Base-by-base conservation (phyloP, 805 yeast genomes). In the Naumovozyma baii region DNA sequence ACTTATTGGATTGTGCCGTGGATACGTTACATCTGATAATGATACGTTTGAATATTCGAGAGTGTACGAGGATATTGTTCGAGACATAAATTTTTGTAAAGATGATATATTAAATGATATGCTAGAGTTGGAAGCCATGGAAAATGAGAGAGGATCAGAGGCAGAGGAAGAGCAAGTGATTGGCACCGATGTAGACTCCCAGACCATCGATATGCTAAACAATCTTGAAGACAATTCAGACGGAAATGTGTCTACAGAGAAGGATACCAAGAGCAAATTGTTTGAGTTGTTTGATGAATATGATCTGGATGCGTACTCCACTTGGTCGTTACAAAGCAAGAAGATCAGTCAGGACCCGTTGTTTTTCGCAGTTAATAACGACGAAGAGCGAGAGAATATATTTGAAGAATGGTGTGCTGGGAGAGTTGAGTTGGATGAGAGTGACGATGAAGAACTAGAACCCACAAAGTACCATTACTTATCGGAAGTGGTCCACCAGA, bases 281-380 rank as follows among this genome's bases (percentile, higher is more conserved):
- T 39, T 51, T 4, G 42, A 51, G 5, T 46, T 76, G 30, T 55
- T 76, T 8, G 51, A 53, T 3, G 58, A 50, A 8, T 34, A 49
- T 17, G 19, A 53, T 0, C 42, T 71, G 9, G 66, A 74, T 46
- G 74, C 77, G 0, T 70, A 52, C 40, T 59, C 69, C 2, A 48
- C 69, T 0, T 77, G 80, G 80, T 68, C 67, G 4, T 43, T 54
- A 1, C 77, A 73, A 50, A 55, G 68, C 9, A 47, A 52, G 10
- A 62, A 61, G 37, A 45, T 76, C 0, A 56, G 64, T 1, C 43
- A 59, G n/a, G 76, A 75, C 43, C 66, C 69, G 9, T 75, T 64
- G 48, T 53, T 59, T 18, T 39, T 43, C 1, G n/a, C n/a, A n/a
- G 41, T 73, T 15, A 57, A 59, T 5, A 50, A 61, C 18, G 62